A percentile compares a stretch with the other conserved stretches of the same genome.
Conservation (phyloP, 2,329 filamentous ascomycete species). For the Trichoderma endophyticum region DNA sequence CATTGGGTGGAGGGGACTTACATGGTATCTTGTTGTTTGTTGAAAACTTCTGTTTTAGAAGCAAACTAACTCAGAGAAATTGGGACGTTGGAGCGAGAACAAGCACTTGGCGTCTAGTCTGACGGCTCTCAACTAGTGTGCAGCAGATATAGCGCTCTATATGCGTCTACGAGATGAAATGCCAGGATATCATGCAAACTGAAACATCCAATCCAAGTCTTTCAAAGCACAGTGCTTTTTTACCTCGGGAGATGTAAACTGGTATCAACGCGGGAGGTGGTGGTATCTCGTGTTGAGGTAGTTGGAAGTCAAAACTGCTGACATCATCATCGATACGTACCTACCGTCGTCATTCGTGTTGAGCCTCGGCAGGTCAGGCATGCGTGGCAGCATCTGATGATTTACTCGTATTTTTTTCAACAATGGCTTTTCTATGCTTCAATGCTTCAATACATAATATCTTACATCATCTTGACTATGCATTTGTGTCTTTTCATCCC, state of each 20-base stretch:
- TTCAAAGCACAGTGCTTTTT: background rate
- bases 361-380: background rate
- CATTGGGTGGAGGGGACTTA: background rate
- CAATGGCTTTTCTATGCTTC: background rate
- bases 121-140: background rate
- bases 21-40: background rate
- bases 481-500: background rate
- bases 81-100: background rate
- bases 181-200: background rate
- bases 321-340: conserved; percentile 4
- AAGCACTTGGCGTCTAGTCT: background rate
- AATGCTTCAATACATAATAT: background rate
- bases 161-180: background rate
- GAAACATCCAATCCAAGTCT: background rate
- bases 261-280: background rate
- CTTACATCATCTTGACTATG: conserved; percentile 11
- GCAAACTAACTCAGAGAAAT: background rate
- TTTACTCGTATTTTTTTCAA: background rate
- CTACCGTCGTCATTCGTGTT: background rate
- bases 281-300: background rate
- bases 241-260: background rate
- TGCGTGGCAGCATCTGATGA: background rate
- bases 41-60: background rate
- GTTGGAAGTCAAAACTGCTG: conserved; percentile 6
- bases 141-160: background rate